Base-by-base conservation (phyloP, 2,329 filamentous ascomycete genomes). In the Polytolypa hystricis region DNA sequence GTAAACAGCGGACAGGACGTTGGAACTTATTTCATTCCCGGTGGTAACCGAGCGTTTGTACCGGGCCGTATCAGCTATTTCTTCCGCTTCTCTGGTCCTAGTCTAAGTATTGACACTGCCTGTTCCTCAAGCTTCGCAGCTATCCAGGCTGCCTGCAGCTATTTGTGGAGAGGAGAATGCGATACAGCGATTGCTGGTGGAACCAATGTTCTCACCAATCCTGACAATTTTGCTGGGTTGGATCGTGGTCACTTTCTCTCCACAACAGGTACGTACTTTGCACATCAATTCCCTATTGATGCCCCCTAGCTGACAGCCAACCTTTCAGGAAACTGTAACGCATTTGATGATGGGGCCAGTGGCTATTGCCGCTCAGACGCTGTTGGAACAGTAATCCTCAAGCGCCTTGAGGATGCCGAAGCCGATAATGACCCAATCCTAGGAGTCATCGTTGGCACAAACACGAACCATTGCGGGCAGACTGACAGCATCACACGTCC, bases 401-500 rank as follows among this genome's bases (percentile, higher is more conserved):
- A 93, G 67, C 71, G 84, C 21, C 73, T 87, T 2, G 79, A 84
- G 37, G 84, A 89, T 57, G 84, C 84, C 1, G 56, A 82, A 35
- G 73, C 74, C 1, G 83, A 91, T 49, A 78, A 82, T 41, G 84
- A 91, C 37, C 57, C 57, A 0, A 63, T 69, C 27, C 69, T 87
- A n/a, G 84, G 77, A 11, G 77, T 84, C 44, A 81, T 94, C 33
- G 66, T 82, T 1, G 82, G 77, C 18, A 74, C 78, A 1, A 73
- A 77, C 4, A 91, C 84, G 33, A 93, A 91, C 57, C 84, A 91
- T 58, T 87, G 81, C 1, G 81, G 81, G 1, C 77, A 86, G 49
- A 77, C 84, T 30, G 76, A 84, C 14, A 87, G 83, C 2, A 91
- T 93, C 50, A 91, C 84, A 0, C 81, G 84, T 40, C 85, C 85